phyloP scores from a whole-genome alignment of 169 alveolate genomes.

The Theileria annulata region DNA sequence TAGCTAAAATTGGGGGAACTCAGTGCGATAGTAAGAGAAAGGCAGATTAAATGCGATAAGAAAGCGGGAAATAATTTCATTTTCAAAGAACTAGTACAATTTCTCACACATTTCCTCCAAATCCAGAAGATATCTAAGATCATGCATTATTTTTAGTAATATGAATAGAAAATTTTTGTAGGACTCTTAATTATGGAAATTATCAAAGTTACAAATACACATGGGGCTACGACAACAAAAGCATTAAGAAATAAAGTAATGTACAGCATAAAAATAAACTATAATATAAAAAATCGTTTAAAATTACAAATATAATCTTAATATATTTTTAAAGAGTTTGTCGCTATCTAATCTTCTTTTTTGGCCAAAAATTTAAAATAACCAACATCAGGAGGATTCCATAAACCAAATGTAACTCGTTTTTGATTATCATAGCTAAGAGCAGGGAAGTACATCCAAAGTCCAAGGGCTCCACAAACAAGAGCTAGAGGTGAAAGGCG shows the following conservation, averaged over 20 bases:
- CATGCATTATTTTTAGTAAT: not conserved
- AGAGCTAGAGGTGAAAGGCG: conserved; percentile 71
- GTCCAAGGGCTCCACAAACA: conserved; percentile 64
- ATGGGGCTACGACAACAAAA: not conserved
- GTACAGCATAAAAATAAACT: not conserved
- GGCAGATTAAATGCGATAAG: not conserved
- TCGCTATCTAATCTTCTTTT: not conserved
- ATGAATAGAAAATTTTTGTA: not conserved
- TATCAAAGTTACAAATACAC: not conserved
- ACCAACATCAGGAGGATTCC: conserved; percentile 77
- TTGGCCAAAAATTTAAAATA: conserved; percentile 49
- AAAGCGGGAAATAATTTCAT: not conserved
- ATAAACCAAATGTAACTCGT: conserved; percentile 65
- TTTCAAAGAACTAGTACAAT: not conserved
- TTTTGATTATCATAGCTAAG: conserved; percentile 62
- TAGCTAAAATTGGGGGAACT: not conserved
- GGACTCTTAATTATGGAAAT: not conserved
- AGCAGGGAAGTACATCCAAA: conserved; percentile 71
- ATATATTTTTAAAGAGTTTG: not conserved
- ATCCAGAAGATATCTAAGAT: not conserved
- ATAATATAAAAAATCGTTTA: not conserved
- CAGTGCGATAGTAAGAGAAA: not conserved
- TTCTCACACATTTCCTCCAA: conserved; percentile 3
- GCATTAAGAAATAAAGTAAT: not conserved
- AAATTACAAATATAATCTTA: not conserved